phyloP scores from a whole-genome alignment of 495 filamentous ascomycete genomes.

The Penicillium odoratum region DNA sequence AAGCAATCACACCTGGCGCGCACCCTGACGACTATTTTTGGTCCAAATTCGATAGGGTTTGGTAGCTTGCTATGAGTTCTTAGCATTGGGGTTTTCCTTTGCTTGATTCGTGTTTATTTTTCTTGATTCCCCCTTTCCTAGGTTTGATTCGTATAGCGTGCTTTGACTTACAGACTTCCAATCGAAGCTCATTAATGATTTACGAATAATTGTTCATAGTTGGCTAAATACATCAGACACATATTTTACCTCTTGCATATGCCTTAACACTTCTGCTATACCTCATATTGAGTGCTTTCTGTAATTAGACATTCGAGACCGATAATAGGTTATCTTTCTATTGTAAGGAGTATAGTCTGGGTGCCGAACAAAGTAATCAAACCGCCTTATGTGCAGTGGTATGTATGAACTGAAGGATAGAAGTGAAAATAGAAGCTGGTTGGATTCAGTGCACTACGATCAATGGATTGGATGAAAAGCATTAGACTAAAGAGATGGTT shows the following conservation, averaged over 20 bases:
- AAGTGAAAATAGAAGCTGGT: no score
- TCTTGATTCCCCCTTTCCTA: neutral
- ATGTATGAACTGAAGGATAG: no score
- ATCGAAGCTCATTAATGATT: neutral
- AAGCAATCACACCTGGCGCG: conserved; percentile 13
- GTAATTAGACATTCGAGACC: no score
- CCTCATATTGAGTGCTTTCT: no score
- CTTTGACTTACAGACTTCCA: conserved; percentile 1
- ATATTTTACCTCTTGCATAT: neutral
- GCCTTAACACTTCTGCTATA: no score
- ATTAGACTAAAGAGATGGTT: no score
- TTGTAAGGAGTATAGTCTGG: no score
- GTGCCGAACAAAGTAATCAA: no score
- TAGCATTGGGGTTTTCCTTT: neutral
- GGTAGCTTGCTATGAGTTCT: neutral
- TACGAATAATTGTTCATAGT: neutral
- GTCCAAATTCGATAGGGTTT: neutral
- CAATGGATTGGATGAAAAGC: no score
- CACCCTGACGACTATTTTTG: neutral
- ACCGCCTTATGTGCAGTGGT: no score
- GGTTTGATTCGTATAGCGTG: conserved; percentile 3
- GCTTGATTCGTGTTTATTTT: neutral
- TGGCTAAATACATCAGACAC: neutral
- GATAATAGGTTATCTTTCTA: no score
- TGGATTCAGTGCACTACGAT: no score